phyloP scores from a whole-genome alignment of 352 stramenopile genomes.

The Globisporangium iwayamae region DNA sequence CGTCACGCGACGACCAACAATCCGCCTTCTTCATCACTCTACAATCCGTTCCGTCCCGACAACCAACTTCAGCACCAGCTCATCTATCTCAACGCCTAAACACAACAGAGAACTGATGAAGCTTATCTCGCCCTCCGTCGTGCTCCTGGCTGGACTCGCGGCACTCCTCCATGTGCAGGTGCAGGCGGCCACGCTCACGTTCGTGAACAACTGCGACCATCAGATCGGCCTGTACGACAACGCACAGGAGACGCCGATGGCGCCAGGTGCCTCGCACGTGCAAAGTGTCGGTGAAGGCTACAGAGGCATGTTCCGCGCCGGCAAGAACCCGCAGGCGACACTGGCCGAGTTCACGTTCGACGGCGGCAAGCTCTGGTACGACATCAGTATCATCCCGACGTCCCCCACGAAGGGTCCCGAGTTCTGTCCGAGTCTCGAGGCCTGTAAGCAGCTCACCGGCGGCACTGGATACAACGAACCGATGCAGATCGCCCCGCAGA shows the following conservation, averaged over 20 bases:
- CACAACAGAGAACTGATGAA: background rate
- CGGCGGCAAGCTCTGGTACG: slow-evolving; percentile 36
- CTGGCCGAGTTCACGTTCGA: slow-evolving; percentile 40
- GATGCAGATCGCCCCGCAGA: slow-evolving; percentile 40
- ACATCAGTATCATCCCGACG: slow-evolving; percentile 53
- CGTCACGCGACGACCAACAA: background rate
- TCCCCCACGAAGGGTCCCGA: slow-evolving; percentile 23
- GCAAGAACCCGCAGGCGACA: slow-evolving; percentile 18
- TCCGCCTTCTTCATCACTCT: background rate
- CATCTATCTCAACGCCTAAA: background rate
- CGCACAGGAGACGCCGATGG: background rate
- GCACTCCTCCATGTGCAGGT: background rate
- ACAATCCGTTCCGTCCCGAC: background rate
- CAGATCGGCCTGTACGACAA: slow-evolving; percentile 24
- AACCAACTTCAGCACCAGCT: background rate
- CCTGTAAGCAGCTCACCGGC: slow-evolving; percentile 37
- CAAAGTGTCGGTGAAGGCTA: slow-evolving; percentile 6
- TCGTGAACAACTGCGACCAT: slow-evolving; percentile 20
- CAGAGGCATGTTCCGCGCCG: slow-evolving; percentile 23
- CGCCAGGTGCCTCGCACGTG: slow-evolving; percentile 2
- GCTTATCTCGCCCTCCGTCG: background rate
- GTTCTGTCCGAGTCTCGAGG: slow-evolving; percentile 32
- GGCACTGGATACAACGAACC: slow-evolving; percentile 44
- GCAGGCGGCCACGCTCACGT: slow-evolving; percentile 13
- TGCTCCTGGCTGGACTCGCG: background rate